Base-by-base conservation (phyloP, 1,284 basidiomycete genomes). In the Ustilago esculenta region DNA sequence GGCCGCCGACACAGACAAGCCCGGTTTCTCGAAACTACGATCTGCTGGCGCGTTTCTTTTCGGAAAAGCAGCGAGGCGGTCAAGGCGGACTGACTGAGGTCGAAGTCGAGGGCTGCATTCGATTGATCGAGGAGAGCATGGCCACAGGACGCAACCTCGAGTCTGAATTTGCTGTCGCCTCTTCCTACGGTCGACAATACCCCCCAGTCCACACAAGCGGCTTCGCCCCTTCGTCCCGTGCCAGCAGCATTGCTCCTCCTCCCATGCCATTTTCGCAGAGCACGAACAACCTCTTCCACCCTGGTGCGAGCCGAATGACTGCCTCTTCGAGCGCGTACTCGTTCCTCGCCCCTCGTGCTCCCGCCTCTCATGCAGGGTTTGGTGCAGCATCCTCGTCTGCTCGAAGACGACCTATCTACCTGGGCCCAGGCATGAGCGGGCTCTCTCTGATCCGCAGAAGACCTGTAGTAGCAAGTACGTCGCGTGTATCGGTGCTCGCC, bases 21-120 rank as follows among this genome's bases (percentile, higher is more conserved):
- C 68, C 68, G 1, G 63, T 74, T 27, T 61, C 69, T n/a, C 72
- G 72, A 40, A 76, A 74, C 52, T 76, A 74, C 49, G 68, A 65
- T 21, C 51, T 76, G 32, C 65, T 76, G 1, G 68, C 74, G 5
- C 72, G 72, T 36, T 76, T 76, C 65, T 76, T 76, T 35, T 45
- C 69, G 27, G 68, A 76, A 33, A 76, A 76, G 53, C 73, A 59
- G 51, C 56, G 54, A 27, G 61, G 55, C 12, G 66, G 72, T 20
- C 43, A 52, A 30, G 55, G 59, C 27, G 63, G 52, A 2, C 60
- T 76, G 33, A 72, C 69, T 10, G 74, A 76, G 30, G 69, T 74
- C 36, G 74, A 76, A 33, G 56, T 74, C 24, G 64, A 66, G 27
- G 74, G 74, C n/a, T 76, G 74, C 46, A 58, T 72, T 21, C 39